Base-by-base conservation (phyloP, 2,329 filamentous ascomycete genomes). In the Talaromyces sp. region DNA sequence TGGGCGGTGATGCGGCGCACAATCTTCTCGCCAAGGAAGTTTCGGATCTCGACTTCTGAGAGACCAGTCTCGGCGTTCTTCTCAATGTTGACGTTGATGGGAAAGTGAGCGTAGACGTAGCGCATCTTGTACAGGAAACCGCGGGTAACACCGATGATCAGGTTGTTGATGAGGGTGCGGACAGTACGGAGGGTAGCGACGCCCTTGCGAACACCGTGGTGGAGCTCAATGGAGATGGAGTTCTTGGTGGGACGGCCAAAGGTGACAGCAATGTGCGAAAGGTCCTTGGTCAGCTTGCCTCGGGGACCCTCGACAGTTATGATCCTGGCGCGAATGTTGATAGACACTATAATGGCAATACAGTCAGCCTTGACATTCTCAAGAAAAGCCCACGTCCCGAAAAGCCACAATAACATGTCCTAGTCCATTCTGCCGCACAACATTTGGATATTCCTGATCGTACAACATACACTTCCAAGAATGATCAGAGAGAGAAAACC, bases 41-140 rank as follows among this genome's bases (percentile, higher is more conserved):
- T 97, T 81, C 95, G 89, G 85, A 99, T 98, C 89, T 99, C 95
- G 77, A 99, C 90, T 82, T 96, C 90, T 78, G 77, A 89, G 73
- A 88, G 82, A 71, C 88, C 93, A 67, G 91, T 95, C 84, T 98
- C 95, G 76, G 81, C 79, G 87, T 93, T 93, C 89, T 97, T 93
- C 75, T 96, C 92, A 71, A 99, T 82, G 86, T 97, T 98, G 84
- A 99, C 93, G 87, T 99, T 99, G 91, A 99, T 99, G 82, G 95
- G 95, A 80, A 99, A 99, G 89, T 99, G 95, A 80, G 95, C 95
- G 81, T 99, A 99, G 82, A 99, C 95, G 85, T 99, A 99, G 77
- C 96, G 91, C 93, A 99, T 98, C 91, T 99, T 99, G 90, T 99
- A 99, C 86, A 96, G 96, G 91, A 89, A 99, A 72, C 95, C 95